Base-by-base conservation (phyloP, 768 basidiomycete genomes). In the Leccinum ochraceum region DNA sequence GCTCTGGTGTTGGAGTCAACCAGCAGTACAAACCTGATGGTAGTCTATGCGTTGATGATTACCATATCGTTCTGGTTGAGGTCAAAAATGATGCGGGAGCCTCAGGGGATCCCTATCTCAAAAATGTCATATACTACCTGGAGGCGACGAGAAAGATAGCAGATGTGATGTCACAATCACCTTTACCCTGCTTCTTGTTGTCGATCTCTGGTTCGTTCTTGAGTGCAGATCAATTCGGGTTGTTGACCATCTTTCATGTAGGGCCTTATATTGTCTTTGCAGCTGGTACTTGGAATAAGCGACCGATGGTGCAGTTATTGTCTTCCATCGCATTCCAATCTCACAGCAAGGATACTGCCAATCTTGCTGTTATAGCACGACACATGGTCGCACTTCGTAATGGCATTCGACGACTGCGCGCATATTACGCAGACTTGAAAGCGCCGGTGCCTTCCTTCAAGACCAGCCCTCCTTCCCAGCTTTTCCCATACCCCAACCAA, bases 171-270 rank as follows among this genome's bases (percentile, higher is more conserved):
- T 22, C 46, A 8, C 28, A 54, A 14, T 69, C 74, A 10, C 14
- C 60, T 57, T 51, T 74, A 6, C 74, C 72, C n/a, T 75, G 69
- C 48, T 56, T 74, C 16, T 56, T 75, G 22, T 49, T 73, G 8
- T 51, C 55, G 22, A 48, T 70, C 39, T 68, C 62, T 17, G 71
- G 74, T 74, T 32, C 32, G 32, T 32, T 32, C 10, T 32, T 32
- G 32, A 32, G 32, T 32, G 32, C 32, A 11, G 10, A 32, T 32
- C 10, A 32, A 32, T 32, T 32, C 32, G 32, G 32, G 32, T 32
- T 32, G 32, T 32, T 32, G 32, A 32, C 1, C 10, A 32, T 32
- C 11, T 11, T 1, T 11, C 10, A 32, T 32, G 32, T 1, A 32
- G 32, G 32, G 4, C 32, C 32, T 32, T 10, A 32, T 32, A 32